phyloP scores from a whole-genome alignment of 192 early-diverging fungal genomes.

The Dissophora ornata region DNA sequence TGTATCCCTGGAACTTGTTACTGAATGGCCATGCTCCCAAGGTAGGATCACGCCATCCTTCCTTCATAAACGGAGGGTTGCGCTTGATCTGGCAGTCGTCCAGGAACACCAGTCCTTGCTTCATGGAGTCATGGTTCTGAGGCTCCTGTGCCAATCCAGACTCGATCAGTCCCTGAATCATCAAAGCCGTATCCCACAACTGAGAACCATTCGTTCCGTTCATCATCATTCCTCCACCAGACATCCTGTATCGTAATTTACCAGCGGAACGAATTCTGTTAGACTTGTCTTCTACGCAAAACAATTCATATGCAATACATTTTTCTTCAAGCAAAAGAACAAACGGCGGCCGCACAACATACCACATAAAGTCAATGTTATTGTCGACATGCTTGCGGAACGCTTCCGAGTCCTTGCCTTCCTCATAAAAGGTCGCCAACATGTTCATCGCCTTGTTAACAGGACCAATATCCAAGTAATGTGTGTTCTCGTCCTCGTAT shows the following conservation, averaged over 20 bases:
- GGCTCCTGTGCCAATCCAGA: conserved; percentile 76
- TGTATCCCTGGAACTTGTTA: conserved; percentile 92
- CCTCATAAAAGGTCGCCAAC: conserved; percentile 86
- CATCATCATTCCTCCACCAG: conserved; percentile 89
- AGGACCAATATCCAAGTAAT: conserved; percentile 91
- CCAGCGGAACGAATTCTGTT: no score
- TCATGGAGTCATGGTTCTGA: conserved; percentile 76
- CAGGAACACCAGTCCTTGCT: conserved; percentile 81
- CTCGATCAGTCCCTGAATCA: conserved; percentile 87
- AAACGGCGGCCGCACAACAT: neutral
- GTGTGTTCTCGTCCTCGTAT: conserved; percentile 90
- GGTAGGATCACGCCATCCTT: conserved; percentile 83
- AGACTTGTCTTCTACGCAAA: no score
- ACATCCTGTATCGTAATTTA: no score
- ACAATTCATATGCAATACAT: no score
- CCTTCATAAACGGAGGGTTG: conserved; percentile 73
- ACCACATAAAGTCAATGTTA: conserved; percentile 91
- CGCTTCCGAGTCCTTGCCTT: conserved; percentile 84
- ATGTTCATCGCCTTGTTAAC: conserved; percentile 96
- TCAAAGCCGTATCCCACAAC: conserved; percentile 95
- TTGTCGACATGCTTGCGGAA: conserved; percentile 81
- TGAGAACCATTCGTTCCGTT: conserved; percentile 98
- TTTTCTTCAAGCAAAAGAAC: neutral
- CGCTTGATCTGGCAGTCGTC: conserved; percentile 87
- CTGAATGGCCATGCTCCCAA: conserved; percentile 98